phyloP scores from a whole-genome alignment of 208 protist species.

The Leishmania martiniquensis region DNA sequence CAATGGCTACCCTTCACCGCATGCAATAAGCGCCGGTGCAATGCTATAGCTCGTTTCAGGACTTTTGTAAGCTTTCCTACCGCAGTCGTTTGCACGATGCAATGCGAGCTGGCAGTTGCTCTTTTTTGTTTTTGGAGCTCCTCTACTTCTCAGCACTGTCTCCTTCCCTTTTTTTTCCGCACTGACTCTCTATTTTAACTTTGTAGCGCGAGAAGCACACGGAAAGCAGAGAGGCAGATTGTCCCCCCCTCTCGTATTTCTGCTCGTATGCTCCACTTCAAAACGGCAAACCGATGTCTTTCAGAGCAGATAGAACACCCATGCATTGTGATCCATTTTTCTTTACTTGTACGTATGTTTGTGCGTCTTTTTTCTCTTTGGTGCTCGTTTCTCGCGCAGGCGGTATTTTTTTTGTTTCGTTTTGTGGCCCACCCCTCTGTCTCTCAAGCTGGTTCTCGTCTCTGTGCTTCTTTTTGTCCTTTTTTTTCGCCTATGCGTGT shows the following conservation, averaged over 20 bases:
- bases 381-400: no score
- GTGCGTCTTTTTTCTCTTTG: neutral
- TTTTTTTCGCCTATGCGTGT: neutral
- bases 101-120: neutral
- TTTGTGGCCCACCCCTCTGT: neutral
- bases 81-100: neutral
- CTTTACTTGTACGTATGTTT: neutral
- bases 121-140: neutral
- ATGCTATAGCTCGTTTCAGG: neutral
- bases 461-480: no score
- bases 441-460: no score
- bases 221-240: neutral
- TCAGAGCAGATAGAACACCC: neutral
- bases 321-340: neutral
- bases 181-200: neutral
- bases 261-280: neutral
- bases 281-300: neutral
- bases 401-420: neutral
- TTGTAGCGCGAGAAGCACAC: neutral
- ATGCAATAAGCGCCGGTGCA: neutral
- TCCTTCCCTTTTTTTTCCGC: neutral
- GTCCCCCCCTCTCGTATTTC: neutral
- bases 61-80: neutral
- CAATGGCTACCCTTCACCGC: neutral
- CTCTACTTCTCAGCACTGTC: neutral